Conservation (phyloP, 495 filamentous ascomycete species). For the Trichoderma gamsii region DNA sequence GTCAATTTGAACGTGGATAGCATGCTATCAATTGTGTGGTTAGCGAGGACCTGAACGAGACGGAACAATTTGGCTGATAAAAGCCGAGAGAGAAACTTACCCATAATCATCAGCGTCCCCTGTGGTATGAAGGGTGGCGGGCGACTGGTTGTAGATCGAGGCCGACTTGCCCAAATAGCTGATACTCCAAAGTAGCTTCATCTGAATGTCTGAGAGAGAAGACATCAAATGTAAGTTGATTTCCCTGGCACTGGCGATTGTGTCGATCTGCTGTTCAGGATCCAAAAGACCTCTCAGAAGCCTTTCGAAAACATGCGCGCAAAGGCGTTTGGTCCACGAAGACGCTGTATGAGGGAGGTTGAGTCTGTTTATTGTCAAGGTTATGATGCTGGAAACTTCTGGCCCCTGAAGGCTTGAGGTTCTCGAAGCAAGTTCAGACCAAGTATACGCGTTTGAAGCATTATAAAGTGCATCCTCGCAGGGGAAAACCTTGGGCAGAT, state of each 20-base stretch:
- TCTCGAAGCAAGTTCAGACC: neutral
- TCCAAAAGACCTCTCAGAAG: neutral
- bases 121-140: neutral
- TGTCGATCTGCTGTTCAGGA: neutral
- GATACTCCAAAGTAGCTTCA: neutral
- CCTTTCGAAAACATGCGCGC: neutral
- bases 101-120: neutral
- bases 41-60: neutral
- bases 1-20: neutral
- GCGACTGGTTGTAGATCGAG: neutral
- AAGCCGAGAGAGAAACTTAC: neutral
- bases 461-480: neutral
- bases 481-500: neutral
- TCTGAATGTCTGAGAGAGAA: neutral
- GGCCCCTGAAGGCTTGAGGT: neutral
- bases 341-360: neutral
- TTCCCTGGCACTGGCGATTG: neutral
- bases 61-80: neutral
- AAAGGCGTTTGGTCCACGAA: neutral
- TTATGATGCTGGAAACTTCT: neutral
- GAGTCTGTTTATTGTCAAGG: neutral
- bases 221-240: neutral
- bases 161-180: neutral
- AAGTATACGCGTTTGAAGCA: neutral
- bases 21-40: neutral